These are phyloP conservation scores for Candida boleticola DNA, from an alignment of 805 yeast species.

Conservation along the genomic window DNA sequence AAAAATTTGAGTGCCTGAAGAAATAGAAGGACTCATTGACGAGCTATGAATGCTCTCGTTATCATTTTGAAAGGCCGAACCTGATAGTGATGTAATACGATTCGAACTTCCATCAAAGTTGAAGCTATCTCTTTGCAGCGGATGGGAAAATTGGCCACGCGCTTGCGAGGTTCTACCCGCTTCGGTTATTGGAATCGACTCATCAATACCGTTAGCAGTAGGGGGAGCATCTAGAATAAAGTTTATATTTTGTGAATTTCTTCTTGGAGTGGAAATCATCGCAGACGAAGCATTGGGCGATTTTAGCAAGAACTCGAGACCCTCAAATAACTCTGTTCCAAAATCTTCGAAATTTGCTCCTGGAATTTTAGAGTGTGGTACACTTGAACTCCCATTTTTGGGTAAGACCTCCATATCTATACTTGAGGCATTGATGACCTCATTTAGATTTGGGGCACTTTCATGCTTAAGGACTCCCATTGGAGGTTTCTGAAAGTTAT, in stretches of 20 bases:
- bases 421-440: background rate
- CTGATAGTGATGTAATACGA: too few species aligned
- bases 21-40: background rate
- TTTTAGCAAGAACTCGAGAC: constrained; percentile 20
- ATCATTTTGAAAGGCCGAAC: background rate
- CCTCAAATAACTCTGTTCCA: constrained; percentile 23
- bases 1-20: constrained; percentile 2
- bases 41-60: background rate
- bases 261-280: background rate
- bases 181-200: background rate
- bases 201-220: too few species aligned
- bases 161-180: background rate
- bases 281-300: constrained; percentile 6
- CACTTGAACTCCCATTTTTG: constrained; percentile 4
- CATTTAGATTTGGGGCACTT: background rate
- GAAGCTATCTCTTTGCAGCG: too few species aligned
- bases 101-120: too few species aligned
- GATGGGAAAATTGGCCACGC: too few species aligned
- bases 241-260: background rate
- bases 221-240: background rate
- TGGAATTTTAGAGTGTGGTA: constrained; percentile 1
- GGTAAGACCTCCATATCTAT: background rate
- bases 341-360: constrained; percentile 20
- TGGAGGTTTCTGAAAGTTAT: background rate
- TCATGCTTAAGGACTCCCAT: background rate